phyloP scores from a whole-genome alignment of 805 yeast species.

The Saccharomycopsis babjevae region DNA sequence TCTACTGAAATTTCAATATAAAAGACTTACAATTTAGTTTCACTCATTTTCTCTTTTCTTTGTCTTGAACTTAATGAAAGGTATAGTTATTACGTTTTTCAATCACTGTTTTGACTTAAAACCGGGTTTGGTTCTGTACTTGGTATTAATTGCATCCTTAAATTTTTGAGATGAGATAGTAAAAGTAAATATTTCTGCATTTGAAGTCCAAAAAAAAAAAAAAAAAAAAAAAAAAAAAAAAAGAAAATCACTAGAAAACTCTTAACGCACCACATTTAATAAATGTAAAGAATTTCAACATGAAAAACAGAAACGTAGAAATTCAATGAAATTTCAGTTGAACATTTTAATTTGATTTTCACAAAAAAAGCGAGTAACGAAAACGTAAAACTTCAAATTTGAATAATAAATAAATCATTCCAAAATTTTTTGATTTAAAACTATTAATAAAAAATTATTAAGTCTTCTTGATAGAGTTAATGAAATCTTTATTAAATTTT shows the following conservation, averaged over 20 bases:
- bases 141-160: background rate
- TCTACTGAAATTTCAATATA: background rate
- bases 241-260: background rate
- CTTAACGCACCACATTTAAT: background rate
- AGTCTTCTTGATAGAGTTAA: background rate
- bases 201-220: background rate
- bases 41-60: background rate
- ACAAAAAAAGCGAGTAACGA: too few species aligned
- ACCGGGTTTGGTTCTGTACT: background rate
- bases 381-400: too few species aligned
- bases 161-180: background rate
- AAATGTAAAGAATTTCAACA: background rate
- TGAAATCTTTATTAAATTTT: background rate
- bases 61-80: too few species aligned
- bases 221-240: background rate
- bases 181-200: too few species aligned
- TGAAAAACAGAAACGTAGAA: background rate
- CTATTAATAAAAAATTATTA: background rate
- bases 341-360: too few species aligned
- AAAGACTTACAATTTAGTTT: background rate
- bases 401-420: too few species aligned
- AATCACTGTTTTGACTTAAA: background rate
- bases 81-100: background rate
- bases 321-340: too few species aligned
- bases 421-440: background rate